These are phyloP conservation scores for Osmozyma mogii DNA, from an alignment of 805 yeast genomes.

Conservation along the genomic window DNA sequence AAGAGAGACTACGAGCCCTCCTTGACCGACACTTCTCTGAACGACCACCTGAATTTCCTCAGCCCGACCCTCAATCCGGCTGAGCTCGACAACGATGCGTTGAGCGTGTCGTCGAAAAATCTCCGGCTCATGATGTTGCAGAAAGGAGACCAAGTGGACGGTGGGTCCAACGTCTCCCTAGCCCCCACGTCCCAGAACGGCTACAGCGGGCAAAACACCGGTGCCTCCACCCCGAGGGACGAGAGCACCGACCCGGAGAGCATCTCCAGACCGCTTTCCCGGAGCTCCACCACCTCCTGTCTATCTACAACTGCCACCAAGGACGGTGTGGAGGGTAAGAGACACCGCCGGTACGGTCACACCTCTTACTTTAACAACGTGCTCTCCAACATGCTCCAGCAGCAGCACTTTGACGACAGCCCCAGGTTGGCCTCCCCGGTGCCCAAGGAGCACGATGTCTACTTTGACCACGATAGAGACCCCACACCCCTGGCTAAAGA, in stretches of 20 bases:
- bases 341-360: conserved; percentile 39
- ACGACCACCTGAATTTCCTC: conserved; percentile 1
- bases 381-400: conserved; percentile 21
- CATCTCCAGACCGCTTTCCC: conserved; percentile 49
- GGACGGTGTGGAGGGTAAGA: conserved; percentile 64
- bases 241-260: conserved; percentile 11
- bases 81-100: conserved; percentile 10
- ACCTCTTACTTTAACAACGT: conserved; percentile 27
- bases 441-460: background rate
- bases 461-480: conserved; percentile 1
- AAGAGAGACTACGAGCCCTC: too few relatives aligned
- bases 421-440: background rate
- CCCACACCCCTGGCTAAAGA: conserved; percentile 7
- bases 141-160: conserved; percentile 1
- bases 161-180: conserved; percentile 14
- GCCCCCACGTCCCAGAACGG: conserved; percentile 21
- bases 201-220: conserved; percentile 10
- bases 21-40: conserved; percentile 7
- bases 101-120: conserved; percentile 14
- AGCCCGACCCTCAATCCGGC: background rate
- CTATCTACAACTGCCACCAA: conserved; percentile 69
- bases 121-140: conserved; percentile 7
- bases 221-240: background rate
- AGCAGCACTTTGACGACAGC: conserved; percentile 3
- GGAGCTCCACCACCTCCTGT: conserved; percentile 58